phyloP scores from a whole-genome alignment of 2,329 filamentous ascomycete species.

The Colletotrichum lindemuthianum region DNA sequence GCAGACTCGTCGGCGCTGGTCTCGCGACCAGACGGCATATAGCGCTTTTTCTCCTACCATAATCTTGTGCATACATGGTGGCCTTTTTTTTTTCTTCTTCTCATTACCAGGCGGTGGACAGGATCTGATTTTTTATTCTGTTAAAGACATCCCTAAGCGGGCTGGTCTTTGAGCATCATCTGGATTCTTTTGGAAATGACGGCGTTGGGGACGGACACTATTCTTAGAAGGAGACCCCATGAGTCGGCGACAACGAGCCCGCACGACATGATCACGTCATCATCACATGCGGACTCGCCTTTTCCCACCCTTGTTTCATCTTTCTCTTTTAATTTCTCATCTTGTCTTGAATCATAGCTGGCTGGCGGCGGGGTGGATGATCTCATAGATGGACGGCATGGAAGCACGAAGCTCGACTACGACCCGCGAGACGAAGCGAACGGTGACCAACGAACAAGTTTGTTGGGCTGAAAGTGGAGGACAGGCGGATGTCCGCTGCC shows the following conservation, averaged over 20 bases:
- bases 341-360: constrained; percentile 32
- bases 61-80: constrained; percentile 34
- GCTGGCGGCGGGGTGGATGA: constrained; percentile 27
- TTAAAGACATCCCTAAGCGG: not conserved
- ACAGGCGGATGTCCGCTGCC: constrained; percentile 3
- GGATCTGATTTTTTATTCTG: constrained; percentile 15
- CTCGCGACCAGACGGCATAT: constrained; percentile 17
- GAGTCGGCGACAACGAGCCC: constrained; percentile 26
- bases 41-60: constrained; percentile 28
- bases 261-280: constrained; percentile 22
- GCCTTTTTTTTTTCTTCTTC: constrained; percentile 27
- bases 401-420: constrained; percentile 24
- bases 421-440: constrained; percentile 25
- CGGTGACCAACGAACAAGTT: constrained; percentile 19
- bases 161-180: constrained; percentile 21
- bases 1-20: constrained; percentile 13
- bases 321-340: constrained; percentile 23
- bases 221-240: constrained; percentile 34
- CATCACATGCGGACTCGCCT: constrained; percentile 30
- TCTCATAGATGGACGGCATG: constrained; percentile 31
- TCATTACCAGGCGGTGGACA: constrained; percentile 27
- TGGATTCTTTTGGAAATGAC: constrained; percentile 34
- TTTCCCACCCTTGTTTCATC: constrained; percentile 20
- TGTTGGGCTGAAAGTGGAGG: constrained; percentile 10
- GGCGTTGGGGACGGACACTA: constrained; percentile 33